Base-by-base conservation (phyloP, 2,329 filamentous ascomycete genomes). In the Clathrospora elynae region DNA sequence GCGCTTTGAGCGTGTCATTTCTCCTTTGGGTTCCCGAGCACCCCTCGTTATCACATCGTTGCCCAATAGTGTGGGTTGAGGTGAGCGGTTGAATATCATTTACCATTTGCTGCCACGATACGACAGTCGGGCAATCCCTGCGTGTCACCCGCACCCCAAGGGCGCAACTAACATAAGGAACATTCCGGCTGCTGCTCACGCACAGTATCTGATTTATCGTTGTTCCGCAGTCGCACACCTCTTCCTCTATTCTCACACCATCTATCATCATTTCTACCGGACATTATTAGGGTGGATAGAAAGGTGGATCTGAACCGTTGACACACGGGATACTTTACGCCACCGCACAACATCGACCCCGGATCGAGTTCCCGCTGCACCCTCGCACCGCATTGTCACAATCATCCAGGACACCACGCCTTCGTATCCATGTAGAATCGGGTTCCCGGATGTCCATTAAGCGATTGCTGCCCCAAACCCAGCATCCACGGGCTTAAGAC, bases 11-110 rank as follows among this genome's bases (percentile, higher is more conserved):
- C 57, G 53, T 48, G 56, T 59, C 50, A 46, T 38, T 51, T 38
- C 53, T 45, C 46, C 40, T 55, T 59, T 41, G 19, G 53, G 52
- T 10, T 29, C 54, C 61, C 61, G 46, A 49, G 55, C 59, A 45
- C 39, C 41, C 46, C 53, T 60, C 55, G 53, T 44, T 61, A 67
- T 70, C 67, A 70, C 65, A 64, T 45, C 62, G 67, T 67, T 64
- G 63, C 62, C 61, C 66, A 69, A 70, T 70, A 67, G 66, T 53
- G 57, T 55, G 51, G 51, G 43, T 35, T 38, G 46, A 41, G 44
- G 44, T 59, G 64, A 66, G 67, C 64, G 67, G 64, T 63, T 62
- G 64, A 64, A 55, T 64, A 48, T 54, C 51, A 56, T 47, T 55
- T 57, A 55, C 62, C 49, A 66, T 68, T 70, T 67, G 65, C 54